Percentiles rank a stretch among this genome's conserved stretches.
Evolutionary conservation across 2,329 filamentous ascomycete genomes (phyloP).

Genomic region (Alternaria hordeiaustralica): DNA sequence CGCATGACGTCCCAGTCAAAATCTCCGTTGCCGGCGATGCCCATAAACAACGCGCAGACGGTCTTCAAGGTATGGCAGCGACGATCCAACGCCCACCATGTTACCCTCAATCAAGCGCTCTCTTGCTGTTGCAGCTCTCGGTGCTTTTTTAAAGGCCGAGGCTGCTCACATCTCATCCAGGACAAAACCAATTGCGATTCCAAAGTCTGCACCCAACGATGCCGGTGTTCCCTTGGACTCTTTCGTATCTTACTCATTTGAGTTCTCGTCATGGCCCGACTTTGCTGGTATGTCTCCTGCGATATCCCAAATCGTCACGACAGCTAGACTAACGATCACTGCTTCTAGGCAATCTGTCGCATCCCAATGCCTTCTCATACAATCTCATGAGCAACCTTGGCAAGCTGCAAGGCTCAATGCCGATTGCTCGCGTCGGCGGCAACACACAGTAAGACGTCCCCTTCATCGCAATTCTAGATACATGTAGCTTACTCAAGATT

Average conservation of each 20-base stretch:
- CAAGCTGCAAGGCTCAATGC: slow-evolving; percentile 61
- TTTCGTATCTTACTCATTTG: slow-evolving; percentile 6
- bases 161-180: background rate
- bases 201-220: background rate
- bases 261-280: slow-evolving; percentile 10
- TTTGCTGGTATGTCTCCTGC: background rate
- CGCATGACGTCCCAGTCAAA: background rate
- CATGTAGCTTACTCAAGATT: slow-evolving; percentile 58
- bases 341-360: slow-evolving; percentile 56
- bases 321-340: background rate
- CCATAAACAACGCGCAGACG: background rate
- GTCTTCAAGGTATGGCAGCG: background rate
- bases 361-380: slow-evolving; percentile 65
- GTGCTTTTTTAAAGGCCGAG: background rate
- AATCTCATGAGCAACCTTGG: slow-evolving; percentile 65
- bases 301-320: background rate
- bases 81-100: background rate
- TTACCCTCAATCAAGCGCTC: background rate
- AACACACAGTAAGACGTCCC: slow-evolving; percentile 67
- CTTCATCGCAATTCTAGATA: slow-evolving; percentile 50
- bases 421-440: slow-evolving; percentile 68
- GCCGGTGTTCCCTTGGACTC: slow-evolving; percentile 8
- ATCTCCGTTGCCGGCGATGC: background rate
- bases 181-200: background rate
- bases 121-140: background rate